A percentile compares a stretch with the other conserved stretches of the same genome.
phyloP scores from a whole-genome alignment of 805 yeast genomes.

The Suhomyces prunicola region DNA sequence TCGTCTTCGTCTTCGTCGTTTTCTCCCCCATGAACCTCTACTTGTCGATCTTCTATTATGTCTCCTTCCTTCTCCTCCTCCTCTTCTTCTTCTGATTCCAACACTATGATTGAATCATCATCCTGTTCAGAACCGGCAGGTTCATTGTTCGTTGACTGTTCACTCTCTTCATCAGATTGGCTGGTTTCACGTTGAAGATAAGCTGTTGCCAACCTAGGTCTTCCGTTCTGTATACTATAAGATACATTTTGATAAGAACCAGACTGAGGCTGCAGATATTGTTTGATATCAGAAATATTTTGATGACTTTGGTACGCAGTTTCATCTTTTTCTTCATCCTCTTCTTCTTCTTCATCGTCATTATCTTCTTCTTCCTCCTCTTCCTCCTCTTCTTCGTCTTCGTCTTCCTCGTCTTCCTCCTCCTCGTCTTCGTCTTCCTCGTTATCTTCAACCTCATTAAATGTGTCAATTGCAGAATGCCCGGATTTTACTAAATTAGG shows the following conservation, averaged over 20 bases:
- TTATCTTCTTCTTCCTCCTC: neutral
- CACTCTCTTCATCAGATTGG: neutral
- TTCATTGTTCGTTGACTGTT: neutral
- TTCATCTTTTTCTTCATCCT: neutral
- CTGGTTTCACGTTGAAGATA: neutral
- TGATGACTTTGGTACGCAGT: neutral
- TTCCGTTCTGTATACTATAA: neutral
- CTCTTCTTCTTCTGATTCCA: constrained; percentile 5
- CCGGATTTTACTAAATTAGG: neutral
- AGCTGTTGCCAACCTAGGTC: neutral
- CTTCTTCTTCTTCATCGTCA: neutral
- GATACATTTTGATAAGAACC: neutral
- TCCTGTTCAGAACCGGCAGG: neutral
- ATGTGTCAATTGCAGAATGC: neutral
- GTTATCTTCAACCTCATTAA: neutral
- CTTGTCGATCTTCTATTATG: neutral
- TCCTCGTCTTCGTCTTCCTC: neutral
- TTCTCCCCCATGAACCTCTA: neutral
- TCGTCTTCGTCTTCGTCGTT: constrained; percentile 3
- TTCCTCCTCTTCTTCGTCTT: neutral
- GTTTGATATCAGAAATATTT: neutral
- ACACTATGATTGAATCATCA: neutral
- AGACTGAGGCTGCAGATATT: neutral
- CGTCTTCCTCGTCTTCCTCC: neutral
- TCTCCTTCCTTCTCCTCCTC: neutral